Conservation (phyloP, 306 rosid species). For the Urtica urens region DNA sequence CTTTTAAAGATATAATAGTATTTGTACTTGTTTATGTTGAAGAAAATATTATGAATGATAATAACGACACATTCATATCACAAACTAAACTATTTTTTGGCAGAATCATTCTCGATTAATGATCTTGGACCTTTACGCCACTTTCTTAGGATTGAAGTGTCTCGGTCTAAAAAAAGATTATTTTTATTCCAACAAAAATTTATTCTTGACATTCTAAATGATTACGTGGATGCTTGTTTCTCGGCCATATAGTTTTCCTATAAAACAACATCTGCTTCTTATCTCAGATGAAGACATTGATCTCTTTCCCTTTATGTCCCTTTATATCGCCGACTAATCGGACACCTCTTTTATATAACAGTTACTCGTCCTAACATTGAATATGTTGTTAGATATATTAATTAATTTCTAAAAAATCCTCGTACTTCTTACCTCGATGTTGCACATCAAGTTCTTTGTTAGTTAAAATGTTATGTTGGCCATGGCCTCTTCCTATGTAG, state of each 20-base stretch:
- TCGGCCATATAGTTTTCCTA: not conserved
- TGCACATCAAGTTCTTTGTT: not conserved
- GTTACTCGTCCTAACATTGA: not conserved
- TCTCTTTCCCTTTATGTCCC: not conserved
- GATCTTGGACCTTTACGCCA: not conserved
- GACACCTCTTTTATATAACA: not conserved
- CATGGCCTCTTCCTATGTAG: not conserved
- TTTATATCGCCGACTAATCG: not conserved
- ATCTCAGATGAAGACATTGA: not conserved
- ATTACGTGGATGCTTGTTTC: not conserved
- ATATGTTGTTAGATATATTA: not conserved
- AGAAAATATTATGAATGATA: not conserved
- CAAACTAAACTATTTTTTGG: not conserved
- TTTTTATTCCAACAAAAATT: not conserved
- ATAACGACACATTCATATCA: not conserved
- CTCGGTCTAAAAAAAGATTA: not conserved
- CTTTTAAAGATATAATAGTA: too few species aligned
- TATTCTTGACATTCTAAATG: not conserved
- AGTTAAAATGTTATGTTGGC: not conserved
- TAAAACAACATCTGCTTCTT: slow-evolving; percentile 1
- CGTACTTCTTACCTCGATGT: not conserved
- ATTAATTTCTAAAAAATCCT: not conserved
- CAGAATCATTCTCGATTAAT: not conserved
- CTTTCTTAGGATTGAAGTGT: not conserved
- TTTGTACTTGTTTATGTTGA: not conserved